Conservation (phyloP, 2,329 filamentous ascomycete species). For the Apiospora aurea region DNA sequence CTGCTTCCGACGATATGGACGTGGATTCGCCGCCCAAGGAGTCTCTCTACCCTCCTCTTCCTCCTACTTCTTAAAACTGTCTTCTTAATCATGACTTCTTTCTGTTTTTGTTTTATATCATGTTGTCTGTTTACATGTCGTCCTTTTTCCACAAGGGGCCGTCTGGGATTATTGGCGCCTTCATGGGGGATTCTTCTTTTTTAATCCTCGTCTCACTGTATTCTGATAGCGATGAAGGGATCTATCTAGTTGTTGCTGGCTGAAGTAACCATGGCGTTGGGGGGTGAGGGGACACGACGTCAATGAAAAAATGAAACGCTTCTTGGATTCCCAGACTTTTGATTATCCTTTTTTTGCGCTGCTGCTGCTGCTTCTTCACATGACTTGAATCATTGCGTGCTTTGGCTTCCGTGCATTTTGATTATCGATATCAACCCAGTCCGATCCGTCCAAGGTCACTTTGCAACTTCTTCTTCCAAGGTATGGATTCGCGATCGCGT, state of each 20-base stretch:
- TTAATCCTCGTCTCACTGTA: not conserved
- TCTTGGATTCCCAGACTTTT: constrained; percentile 4
- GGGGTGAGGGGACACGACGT: not conserved
- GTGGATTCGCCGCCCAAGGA: constrained; percentile 44
- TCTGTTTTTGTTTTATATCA: not conserved
- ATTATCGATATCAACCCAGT: not conserved
- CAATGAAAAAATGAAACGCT: constrained; percentile 16
- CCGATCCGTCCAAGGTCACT: no score
- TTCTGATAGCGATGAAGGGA: constrained; percentile 15
- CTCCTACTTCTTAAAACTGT: constrained; percentile 25
- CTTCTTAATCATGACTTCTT: not conserved
- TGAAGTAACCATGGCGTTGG: constrained; percentile 11
- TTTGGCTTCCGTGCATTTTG: not conserved
- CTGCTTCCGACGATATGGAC: constrained; percentile 40
- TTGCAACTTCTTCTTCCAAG: not conserved
- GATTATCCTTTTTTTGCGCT: not conserved
- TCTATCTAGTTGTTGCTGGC: not conserved
- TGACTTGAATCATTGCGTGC: not conserved
- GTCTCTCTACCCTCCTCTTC: constrained; percentile 46
- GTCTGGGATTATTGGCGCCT: not conserved
- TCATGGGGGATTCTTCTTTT: not conserved
- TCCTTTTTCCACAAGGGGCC: not conserved
- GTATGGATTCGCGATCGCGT: not conserved
- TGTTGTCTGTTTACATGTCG: not conserved
- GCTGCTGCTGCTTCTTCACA: not conserved